phyloP scores from a whole-genome alignment of 176 grass and related monocot species.

The Pharus latifolius region DNA sequence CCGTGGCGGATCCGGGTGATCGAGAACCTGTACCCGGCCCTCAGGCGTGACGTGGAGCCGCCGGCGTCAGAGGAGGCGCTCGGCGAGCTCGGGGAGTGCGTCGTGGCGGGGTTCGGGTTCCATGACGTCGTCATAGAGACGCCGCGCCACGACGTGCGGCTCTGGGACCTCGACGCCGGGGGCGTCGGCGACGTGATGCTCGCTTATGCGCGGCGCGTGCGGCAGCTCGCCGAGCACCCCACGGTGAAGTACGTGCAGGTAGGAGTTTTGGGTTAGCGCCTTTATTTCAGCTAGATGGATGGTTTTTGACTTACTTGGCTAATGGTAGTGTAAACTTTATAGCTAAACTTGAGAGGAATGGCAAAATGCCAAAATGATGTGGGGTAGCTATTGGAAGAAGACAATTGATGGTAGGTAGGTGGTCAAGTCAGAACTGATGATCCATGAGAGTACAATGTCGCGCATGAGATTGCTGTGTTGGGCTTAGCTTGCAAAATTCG shows the following conservation, averaged over 20 bases:
- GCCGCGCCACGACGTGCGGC: constrained; percentile 62
- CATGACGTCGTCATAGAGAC: constrained; percentile 98
- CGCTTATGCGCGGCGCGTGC: constrained; percentile 47
- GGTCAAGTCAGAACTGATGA: not conserved
- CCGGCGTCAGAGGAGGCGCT: not conserved
- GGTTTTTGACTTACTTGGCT: not conserved
- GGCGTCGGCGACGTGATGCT: constrained; percentile 70
- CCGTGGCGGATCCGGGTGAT: constrained; percentile 87
- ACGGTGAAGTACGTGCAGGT: constrained; percentile 95
- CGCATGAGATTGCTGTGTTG: too few species aligned
- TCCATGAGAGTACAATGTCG: too few species aligned
- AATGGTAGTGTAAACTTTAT: not conserved
- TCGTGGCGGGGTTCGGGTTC: constrained; percentile 66
- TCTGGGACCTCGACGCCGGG: constrained; percentile 48
- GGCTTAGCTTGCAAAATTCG: not conserved
- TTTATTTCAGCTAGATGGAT: not conserved
- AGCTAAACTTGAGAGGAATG: not conserved
- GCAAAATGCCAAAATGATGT: not conserved
- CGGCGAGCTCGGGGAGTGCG: constrained; percentile 4
- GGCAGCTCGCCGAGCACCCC: constrained; percentile 45
- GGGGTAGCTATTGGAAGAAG: not conserved
- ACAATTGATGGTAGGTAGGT: not conserved
- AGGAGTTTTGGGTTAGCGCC: not conserved
- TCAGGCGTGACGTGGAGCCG: constrained; percentile 57
- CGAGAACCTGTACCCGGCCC: constrained; percentile 85